Evolutionary conservation across 495 filamentous ascomycete genomes (phyloP), one percentile per base, ranked within the genome.

Genomic region (Lindgomyces ingoldianus): DNA sequence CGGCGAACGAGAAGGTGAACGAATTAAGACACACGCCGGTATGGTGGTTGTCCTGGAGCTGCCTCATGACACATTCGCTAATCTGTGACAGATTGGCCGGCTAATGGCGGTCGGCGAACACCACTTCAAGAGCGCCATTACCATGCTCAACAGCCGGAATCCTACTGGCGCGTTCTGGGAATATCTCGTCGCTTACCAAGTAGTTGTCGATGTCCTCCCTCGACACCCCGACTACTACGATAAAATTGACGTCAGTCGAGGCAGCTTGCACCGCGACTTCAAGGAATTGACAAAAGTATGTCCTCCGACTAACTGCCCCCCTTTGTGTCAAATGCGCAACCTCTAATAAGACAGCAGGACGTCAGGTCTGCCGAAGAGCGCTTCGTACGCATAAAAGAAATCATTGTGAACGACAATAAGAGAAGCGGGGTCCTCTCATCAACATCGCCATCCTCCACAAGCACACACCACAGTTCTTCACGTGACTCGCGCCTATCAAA

Each of bases 171-270:
- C 86, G 50, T 90, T 87, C 66, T 79, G 87, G 25, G 90, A 96
- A 48, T 98, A 90, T 74, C 81, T 97, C 52, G 84, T 87, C 42
- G 88, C 93, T 24, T 90, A 81, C 46, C 87, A 90, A 48, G 87
- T 98, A 60, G 80, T 88, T 33, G 80, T 89, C 22, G 82, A 93
- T 41, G 78, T 87, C 33, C 87, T 96, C 33, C 91, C 91, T 9
- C 78, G 79, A 33, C 86, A 91, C 64, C 84, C 83, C 51, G 88
- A 90, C 30, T 91, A 83, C 69, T 81, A 79, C 14, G 74, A 76
- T 14, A 70, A 51, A 18, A 63, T 88, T 19, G 73, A 78, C 44
- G 62, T 68, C 10, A 79, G 80, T 48, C 72, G 80, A 19, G 74
- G 75, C 16, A 74, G 76, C 2, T 54, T 81, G 64, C 80, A 72